These are phyloP conservation scores for Lizonia empirigonia DNA, from an alignment of 2,329 filamentous ascomycete species.

Conservation along the genomic window DNA sequence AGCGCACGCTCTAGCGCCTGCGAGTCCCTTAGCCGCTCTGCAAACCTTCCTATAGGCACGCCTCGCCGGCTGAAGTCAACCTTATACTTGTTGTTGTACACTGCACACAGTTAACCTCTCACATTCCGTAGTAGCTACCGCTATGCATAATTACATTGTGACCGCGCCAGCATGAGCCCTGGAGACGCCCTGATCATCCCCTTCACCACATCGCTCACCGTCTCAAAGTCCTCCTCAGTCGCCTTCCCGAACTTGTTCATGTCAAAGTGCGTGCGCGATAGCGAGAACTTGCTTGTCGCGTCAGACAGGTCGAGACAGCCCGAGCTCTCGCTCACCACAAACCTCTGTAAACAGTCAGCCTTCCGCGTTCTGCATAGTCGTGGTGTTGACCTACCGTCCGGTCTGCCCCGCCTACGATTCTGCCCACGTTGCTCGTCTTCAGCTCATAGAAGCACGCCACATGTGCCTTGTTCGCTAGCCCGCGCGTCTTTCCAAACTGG, in stretches of 20 bases:
- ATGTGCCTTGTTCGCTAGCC: constrained; percentile 23
- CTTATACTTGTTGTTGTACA: too few relatives aligned
- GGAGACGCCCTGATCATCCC: too few relatives aligned
- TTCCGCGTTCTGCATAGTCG: not conserved
- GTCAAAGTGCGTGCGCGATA: constrained; percentile 31
- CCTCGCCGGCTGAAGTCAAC: too few relatives aligned
- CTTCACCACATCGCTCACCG: constrained; percentile 22
- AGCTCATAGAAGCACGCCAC: constrained; percentile 34
- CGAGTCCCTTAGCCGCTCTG: constrained; percentile 16
- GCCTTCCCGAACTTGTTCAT: constrained; percentile 33
- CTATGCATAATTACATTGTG: too few relatives aligned
- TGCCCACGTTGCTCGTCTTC: constrained; percentile 34
- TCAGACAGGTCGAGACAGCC: constrained; percentile 30
- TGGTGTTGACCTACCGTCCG: constrained; percentile 23
- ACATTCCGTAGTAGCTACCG: too few relatives aligned
- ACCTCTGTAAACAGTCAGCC: constrained; percentile 18
- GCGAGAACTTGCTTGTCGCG: constrained; percentile 23
- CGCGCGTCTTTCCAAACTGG: constrained; percentile 23
- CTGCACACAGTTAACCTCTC: too few relatives aligned
- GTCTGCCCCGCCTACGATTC: constrained; percentile 30
- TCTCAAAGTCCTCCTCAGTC: constrained; percentile 31
- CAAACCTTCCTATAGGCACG: constrained; percentile 18
- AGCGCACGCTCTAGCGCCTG: constrained; percentile 16
- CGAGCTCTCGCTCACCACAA: constrained; percentile 29
- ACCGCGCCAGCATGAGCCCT: too few relatives aligned